Evolutionary conservation across 2,329 filamentous ascomycete genomes (phyloP).

Genomic region (Aspergillus sojae): DNA sequence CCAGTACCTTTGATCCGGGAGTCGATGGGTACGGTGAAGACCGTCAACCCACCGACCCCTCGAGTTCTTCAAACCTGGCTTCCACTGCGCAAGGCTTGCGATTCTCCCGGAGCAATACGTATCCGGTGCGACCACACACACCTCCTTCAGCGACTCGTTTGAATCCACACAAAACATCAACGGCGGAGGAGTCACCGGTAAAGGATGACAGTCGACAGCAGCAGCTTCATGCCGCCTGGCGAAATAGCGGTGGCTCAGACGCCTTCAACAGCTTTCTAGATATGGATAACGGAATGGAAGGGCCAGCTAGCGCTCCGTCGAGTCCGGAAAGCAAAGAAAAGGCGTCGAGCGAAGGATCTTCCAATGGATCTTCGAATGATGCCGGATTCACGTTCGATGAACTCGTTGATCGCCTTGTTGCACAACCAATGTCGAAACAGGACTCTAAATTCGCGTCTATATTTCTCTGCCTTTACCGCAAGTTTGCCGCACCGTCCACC

Average conservation of each 20-base stretch:
- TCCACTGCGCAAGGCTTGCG: constrained; percentile 36
- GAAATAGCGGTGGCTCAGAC: constrained; percentile 44
- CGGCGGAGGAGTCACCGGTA: constrained; percentile 32
- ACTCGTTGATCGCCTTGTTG: constrained; percentile 82
- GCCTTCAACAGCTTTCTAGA: constrained; percentile 46
- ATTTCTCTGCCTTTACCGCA: constrained; percentile 90
- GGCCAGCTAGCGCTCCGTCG: constrained; percentile 27
- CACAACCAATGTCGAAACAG: constrained; percentile 78
- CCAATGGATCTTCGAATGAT: constrained; percentile 37
- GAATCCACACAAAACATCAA: constrained; percentile 35
- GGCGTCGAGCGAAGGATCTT: constrained; percentile 33
- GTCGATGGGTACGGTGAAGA: constrained; percentile 39
- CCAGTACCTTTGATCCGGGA: constrained; percentile 35
- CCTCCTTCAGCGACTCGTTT: constrained; percentile 41
- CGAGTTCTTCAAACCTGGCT: constrained; percentile 40
- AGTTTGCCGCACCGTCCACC: constrained; percentile 80
- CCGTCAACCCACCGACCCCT: constrained; percentile 35
- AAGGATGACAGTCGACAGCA: constrained; percentile 36
- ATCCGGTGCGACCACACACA: constrained; percentile 51
- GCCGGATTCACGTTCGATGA: constrained; percentile 59
- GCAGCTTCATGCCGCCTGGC: constrained; percentile 40
- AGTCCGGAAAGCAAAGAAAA: constrained; percentile 38
- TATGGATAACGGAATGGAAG: constrained; percentile 47
- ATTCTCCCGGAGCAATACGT: constrained; percentile 54
- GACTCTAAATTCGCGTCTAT: constrained; percentile 86